phyloP scores from a whole-genome alignment of 2,329 filamentous ascomycete genomes.

The Ophiostoma pallidulum region DNA sequence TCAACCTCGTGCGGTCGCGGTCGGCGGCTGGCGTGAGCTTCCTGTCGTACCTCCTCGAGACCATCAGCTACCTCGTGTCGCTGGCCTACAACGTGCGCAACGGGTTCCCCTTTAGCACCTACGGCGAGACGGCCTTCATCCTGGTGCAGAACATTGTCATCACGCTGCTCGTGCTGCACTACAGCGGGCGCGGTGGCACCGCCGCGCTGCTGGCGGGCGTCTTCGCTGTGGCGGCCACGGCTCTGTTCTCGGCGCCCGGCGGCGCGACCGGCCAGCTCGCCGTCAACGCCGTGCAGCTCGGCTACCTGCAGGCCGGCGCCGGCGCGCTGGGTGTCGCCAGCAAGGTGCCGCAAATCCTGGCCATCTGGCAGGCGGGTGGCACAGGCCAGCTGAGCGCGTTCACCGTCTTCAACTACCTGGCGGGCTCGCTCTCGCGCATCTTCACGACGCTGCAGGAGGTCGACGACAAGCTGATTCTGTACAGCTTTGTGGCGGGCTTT shows the following conservation, averaged over 20 bases:
- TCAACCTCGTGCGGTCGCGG: constrained; percentile 76
- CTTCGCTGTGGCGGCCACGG: constrained; percentile 58
- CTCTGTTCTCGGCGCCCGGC: constrained; percentile 53
- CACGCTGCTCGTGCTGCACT: constrained; percentile 75
- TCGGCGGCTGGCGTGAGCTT: constrained; percentile 81
- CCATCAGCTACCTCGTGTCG: constrained; percentile 73
- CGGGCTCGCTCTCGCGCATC: constrained; percentile 85
- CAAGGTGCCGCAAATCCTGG: constrained; percentile 87
- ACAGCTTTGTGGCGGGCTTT: constrained; percentile 88
- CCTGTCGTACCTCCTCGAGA: constrained; percentile 88
- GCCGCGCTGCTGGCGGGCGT: constrained; percentile 73
- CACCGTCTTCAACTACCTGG: constrained; percentile 96
- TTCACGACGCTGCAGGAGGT: constrained; percentile 98
- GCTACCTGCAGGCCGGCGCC: constrained; percentile 73
- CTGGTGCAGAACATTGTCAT: constrained; percentile 88
- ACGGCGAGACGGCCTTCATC: constrained; percentile 88
- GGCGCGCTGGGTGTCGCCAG: constrained; percentile 75
- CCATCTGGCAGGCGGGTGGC: constrained; percentile 74
- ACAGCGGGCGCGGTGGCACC: constrained; percentile 55
- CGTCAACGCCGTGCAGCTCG: constrained; percentile 59
- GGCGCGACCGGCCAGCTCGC: constrained; percentile 38
- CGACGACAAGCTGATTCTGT: constrained; percentile 90
- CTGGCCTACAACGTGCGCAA: constrained; percentile 89
- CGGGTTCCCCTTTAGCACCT: constrained; percentile 91
- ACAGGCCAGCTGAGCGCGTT: constrained; percentile 96